phyloP scores from a whole-genome alignment of 1,139 yeast species.

The Eremothecium coryli region DNA sequence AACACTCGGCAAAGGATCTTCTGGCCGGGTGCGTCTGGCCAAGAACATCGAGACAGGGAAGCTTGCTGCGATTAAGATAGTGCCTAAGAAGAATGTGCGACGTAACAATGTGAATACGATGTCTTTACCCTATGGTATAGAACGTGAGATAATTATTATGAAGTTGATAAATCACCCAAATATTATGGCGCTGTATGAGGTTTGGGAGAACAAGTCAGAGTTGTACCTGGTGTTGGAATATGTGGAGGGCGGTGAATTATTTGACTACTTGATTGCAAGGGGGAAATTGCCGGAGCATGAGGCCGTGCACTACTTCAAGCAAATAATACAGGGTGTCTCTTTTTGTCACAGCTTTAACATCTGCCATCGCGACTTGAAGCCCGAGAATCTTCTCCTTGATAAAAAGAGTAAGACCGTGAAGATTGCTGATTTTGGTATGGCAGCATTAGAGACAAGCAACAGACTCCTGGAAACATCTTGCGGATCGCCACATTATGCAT shows the following conservation, averaged over 20 bases:
- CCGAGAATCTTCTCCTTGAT: constrained; percentile 65
- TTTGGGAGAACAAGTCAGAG: constrained; percentile 76
- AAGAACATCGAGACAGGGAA: constrained; percentile 61
- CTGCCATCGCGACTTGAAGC: constrained; percentile 74
- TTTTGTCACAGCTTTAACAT: constrained; percentile 75
- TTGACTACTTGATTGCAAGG: constrained; percentile 65
- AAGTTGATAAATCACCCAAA: constrained; percentile 68
- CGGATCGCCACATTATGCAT: constrained; percentile 83
- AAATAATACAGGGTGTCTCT: constrained; percentile 68
- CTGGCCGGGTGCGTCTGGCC: constrained; percentile 69
- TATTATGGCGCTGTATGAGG: constrained; percentile 67
- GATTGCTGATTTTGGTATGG: constrained; percentile 84
- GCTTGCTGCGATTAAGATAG: constrained; percentile 74
- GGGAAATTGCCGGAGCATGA: constrained; percentile 72
- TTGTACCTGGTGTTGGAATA: constrained; percentile 66
- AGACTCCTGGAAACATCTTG: constrained; percentile 68
- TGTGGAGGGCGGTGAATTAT: constrained; percentile 77
- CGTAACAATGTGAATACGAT: constrained; percentile 9
- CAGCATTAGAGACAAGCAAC: constrained; percentile 67
- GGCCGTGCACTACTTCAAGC: constrained; percentile 67
- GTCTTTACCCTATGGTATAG: constrained; percentile 59
- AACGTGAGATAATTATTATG: constrained; percentile 76
- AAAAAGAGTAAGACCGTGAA: constrained; percentile 53
- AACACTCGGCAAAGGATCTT: constrained; percentile 74
- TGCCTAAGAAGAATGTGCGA: constrained; percentile 39